Base-by-base conservation (phyloP, 129 eudicot genomes). In the Silybum marianum region DNA sequence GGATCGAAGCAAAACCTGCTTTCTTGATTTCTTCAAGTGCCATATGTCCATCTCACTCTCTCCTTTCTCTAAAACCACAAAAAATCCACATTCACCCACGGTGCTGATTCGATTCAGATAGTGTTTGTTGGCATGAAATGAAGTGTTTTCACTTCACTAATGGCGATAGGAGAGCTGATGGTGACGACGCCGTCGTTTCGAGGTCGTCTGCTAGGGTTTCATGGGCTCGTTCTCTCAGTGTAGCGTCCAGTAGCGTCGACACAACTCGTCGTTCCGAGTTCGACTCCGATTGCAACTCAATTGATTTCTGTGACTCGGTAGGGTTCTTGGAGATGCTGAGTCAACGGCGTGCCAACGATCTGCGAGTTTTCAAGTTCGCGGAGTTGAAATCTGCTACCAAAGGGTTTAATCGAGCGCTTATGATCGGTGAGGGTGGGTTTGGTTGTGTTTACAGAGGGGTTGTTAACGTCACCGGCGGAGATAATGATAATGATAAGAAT, bases 371-470 rank as follows among this genome's bases (percentile, higher is more conserved):
- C 51, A 78, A 80, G 1, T 89, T 90, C 32, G 71, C 87, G 0
- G 97, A 92, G 84, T 83, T 92, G 75, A 92, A 90, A 79, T 74
- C 87, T 24, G 97, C 94, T 0, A 90, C 97, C 6, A 75, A 86
- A 18, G 92, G 93, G 77, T 91, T 91, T 74, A 88, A 69, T 74
- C 74, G 94, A 2, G 42, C 66, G n/a, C 82, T 92, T 28, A 51
- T 92, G 86, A 77, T 92, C 12, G 97, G 97, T 8, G 97, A 92
- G 44, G 97, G 97, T 6, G 97, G 97, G 7, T 92, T 92, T 73
- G 97, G 97, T 10, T 84, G 88, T 67, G 94, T 93, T 66, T 93
- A 86, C 62, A 71, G 86, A 86, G 98, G 98, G 0, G 83, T 84
- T 77, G 81, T 89, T 73, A 72, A 71, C 77, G 62, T 74, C 16